Percentiles rank a stretch among this genome's conserved stretches.
phyloP scores from a whole-genome alignment of 208 protist species.

The Acanthamoeba castellanii region DNA sequence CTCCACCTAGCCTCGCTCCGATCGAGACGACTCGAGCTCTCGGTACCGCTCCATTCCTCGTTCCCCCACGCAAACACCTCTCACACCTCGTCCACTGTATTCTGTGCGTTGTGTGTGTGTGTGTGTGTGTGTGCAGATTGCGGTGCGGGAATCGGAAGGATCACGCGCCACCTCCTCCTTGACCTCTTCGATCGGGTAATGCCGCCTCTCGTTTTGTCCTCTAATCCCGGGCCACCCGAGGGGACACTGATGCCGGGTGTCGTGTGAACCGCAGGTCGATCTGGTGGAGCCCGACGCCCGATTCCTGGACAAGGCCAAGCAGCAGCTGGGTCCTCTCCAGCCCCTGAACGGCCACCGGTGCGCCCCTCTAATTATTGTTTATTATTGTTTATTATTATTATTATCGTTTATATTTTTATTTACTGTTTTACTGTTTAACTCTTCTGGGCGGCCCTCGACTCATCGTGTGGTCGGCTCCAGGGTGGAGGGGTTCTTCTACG shows the following conservation, averaged over 20 bases:
- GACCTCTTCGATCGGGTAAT: constrained; percentile 77
- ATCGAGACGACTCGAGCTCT: constrained; percentile 13
- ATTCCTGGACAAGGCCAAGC: constrained; percentile 83
- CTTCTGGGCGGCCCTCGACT: too few relatives aligned
- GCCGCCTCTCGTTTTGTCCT: neutral
- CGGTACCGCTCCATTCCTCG: neutral
- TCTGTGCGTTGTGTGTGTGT: neutral
- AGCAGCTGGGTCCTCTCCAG: neutral
- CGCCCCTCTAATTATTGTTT: neutral
- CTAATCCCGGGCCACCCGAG: neutral
- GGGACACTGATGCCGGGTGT: neutral
- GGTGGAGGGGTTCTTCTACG: constrained; percentile 77
- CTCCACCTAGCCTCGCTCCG: neutral
- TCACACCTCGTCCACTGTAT: neutral
- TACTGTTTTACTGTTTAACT: too few relatives aligned
- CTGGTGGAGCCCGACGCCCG: constrained; percentile 82
- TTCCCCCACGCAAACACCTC: too few relatives aligned
- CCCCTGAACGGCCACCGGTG: constrained; percentile 41
- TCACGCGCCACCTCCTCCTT: constrained; percentile 78
- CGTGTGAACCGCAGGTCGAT: constrained; percentile 74
- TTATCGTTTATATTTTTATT: neutral
- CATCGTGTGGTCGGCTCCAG: neutral
- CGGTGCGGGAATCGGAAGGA: constrained; percentile 86
- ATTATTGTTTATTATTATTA: neutral
- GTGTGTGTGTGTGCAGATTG: constrained; percentile 77